These are phyloP conservation scores for Hordeum marinum DNA, from an alignment of 176 grass and related monocot species.

Conservation along the genomic window DNA sequence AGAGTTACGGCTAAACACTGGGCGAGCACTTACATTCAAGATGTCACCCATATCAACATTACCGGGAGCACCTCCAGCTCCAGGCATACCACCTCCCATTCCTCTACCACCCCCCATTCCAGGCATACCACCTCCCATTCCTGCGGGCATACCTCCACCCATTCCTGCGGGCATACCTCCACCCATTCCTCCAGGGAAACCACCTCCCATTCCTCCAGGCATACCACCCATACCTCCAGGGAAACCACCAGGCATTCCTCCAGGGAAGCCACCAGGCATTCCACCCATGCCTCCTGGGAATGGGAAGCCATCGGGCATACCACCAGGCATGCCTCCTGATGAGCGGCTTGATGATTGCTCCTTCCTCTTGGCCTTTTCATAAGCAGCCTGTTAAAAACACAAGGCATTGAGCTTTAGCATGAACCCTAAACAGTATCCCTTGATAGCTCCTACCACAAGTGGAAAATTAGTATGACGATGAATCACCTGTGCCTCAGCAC, in stretches of 20 bases:
- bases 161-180: not conserved
- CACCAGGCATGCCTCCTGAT: slow-evolving; percentile 25
- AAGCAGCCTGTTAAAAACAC: slow-evolving; percentile 64
- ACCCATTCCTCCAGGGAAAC: slow-evolving; percentile 36
- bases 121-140: not conserved
- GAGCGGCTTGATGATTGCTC: slow-evolving; percentile 74
- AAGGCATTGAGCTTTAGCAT: not conserved
- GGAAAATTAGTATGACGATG: not conserved
- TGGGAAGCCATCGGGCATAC: slow-evolving; percentile 28
- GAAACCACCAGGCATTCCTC: not conserved
- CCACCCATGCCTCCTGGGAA: slow-evolving; percentile 19
- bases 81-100: not conserved
- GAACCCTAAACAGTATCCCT: not conserved
- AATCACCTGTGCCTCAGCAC: slow-evolving; percentile 77
- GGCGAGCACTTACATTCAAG: slow-evolving; percentile 59
- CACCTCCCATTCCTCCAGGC: not conserved
- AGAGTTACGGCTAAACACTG: not conserved
- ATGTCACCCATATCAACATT: slow-evolving; percentile 90
- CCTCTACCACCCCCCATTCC: not conserved
- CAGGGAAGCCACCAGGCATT: slow-evolving; percentile 33
- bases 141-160: slow-evolving; percentile 37
- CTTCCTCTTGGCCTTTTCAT: slow-evolving; percentile 85
- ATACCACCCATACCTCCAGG: not conserved
- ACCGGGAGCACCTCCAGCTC: slow-evolving; percentile 46
- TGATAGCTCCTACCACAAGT: not conserved